Evolutionary conservation across 176 grass and related monocot genomes (phyloP).

Genomic region (Aegilops umbellulata): DNA sequence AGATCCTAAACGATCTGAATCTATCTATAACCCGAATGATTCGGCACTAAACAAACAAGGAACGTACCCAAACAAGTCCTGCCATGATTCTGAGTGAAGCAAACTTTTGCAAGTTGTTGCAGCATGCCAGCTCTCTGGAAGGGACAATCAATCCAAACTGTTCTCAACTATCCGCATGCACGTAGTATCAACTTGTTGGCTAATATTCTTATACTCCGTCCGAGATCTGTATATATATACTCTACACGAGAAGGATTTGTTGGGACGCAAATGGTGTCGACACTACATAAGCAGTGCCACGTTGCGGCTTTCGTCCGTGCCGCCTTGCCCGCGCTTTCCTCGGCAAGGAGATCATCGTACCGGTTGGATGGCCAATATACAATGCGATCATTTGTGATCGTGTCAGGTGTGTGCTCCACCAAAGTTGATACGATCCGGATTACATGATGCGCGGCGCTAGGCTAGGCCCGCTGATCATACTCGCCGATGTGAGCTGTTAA

Average conservation of each 20-base stretch:
- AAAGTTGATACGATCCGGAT: constrained; percentile 29
- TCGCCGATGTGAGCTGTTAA: constrained; percentile 27
- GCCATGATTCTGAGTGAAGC: constrained; percentile 5
- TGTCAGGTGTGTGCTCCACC: constrained; percentile 34
- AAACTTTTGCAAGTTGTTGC: constrained; percentile 25
- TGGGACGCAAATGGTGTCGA: constrained; percentile 16
- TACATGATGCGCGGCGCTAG: neutral
- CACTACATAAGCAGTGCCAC: constrained; percentile 7
- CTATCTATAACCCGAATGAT: constrained; percentile 32
- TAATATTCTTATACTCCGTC: constrained; percentile 13
- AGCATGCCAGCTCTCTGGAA: constrained; percentile 8
- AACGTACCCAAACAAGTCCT: neutral
- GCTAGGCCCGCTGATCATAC: neutral
- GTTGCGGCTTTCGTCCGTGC: constrained; percentile 3
- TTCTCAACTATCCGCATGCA: neutral
- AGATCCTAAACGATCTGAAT: constrained; percentile 29
- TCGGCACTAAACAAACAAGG: constrained; percentile 18
- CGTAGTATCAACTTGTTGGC: neutral
- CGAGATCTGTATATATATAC: neutral
- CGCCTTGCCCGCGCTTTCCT: constrained; percentile 16
- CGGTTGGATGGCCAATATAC: constrained; percentile 16
- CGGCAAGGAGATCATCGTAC: constrained; percentile 28
- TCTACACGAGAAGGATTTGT: neutral
- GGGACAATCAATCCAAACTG: constrained; percentile 16
- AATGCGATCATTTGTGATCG: constrained; percentile 18